Evolutionary conservation across 345 rosid genomes (phyloP).

Genomic region (Geranium rotundifolium): DNA sequence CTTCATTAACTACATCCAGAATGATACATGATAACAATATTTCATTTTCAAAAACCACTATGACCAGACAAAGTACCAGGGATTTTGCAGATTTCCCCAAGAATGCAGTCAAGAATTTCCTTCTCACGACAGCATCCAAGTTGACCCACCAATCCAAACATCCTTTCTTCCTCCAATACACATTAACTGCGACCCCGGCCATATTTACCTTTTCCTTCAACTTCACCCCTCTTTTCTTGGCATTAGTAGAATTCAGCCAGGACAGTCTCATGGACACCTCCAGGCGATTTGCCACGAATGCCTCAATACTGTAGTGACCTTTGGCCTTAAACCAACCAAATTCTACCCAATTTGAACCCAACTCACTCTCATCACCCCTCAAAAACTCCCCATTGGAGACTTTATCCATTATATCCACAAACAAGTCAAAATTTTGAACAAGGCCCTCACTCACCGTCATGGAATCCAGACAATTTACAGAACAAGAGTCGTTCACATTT

Average conservation of each 20-base stretch:
- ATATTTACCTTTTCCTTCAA: slow-evolving; percentile 62
- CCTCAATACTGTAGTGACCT: slow-evolving; percentile 77
- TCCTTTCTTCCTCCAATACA: slow-evolving; percentile 86
- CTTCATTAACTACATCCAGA: not conserved
- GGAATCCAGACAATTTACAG: slow-evolving; percentile 43
- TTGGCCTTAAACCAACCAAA: slow-evolving; percentile 71
- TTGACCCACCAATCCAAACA: slow-evolving; percentile 81
- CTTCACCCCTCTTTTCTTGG: slow-evolving; percentile 67
- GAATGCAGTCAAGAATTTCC: slow-evolving; percentile 29
- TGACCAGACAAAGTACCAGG: slow-evolving; percentile 34
- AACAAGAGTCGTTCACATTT: slow-evolving; percentile 37
- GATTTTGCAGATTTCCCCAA: slow-evolving; percentile 66
- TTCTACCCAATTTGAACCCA: slow-evolving; percentile 81
- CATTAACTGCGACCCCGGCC: slow-evolving; percentile 51
- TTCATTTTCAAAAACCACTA: not conserved
- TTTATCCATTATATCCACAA: slow-evolving; percentile 56
- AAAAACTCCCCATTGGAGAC: slow-evolving; percentile 59
- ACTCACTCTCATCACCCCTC: slow-evolving; percentile 61
- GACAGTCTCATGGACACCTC: slow-evolving; percentile 85
- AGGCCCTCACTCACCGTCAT: slow-evolving; percentile 47
- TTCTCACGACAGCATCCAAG: slow-evolving; percentile 40
- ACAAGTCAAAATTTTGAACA: slow-evolving; percentile 46
- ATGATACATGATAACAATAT: not conserved
- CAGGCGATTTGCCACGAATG: slow-evolving; percentile 68
- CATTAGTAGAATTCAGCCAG: slow-evolving; percentile 58